These are phyloP conservation scores for Pueraria montana DNA, from an alignment of 306 rosid species.

Conservation along the genomic window DNA sequence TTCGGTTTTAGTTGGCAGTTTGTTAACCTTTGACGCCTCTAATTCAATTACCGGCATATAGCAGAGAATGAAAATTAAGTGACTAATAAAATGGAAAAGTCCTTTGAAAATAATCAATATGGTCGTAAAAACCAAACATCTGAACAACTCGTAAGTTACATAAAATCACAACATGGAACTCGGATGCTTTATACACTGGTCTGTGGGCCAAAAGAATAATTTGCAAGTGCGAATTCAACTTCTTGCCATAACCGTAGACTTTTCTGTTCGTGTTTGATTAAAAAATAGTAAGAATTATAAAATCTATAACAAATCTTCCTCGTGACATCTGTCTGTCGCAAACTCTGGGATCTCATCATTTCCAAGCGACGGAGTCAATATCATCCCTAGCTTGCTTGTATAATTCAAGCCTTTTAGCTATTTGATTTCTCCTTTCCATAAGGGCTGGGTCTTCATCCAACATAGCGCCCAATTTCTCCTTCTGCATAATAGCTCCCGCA, in stretches of 20 bases:
- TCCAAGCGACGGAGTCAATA: slow-evolving; percentile 96
- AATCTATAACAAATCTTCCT: slow-evolving; percentile 45
- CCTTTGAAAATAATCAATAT: slow-evolving; percentile 17
- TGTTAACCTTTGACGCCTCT: background rate
- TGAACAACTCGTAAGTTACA: slow-evolving; percentile 20
- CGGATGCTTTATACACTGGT: slow-evolving; percentile 35
- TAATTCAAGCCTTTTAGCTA: slow-evolving; percentile 91
- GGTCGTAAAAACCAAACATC: background rate
- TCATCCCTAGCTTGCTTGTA: slow-evolving; percentile 98
- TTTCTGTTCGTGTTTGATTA: slow-evolving; percentile 29
- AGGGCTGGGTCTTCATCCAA: slow-evolving; percentile 96
- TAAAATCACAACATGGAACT: slow-evolving; percentile 48
- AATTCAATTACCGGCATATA: background rate
- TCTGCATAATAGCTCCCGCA: slow-evolving; percentile 64
- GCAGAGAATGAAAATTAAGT: too few relatives aligned
- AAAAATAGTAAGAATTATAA: slow-evolving; percentile 23
- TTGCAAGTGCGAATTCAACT: slow-evolving; percentile 52
- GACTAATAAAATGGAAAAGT: background rate
- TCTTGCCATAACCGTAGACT: slow-evolving; percentile 31
- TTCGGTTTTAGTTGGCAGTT: background rate
- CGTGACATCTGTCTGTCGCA: slow-evolving; percentile 24
- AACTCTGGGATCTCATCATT: slow-evolving; percentile 53
- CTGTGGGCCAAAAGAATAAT: slow-evolving; percentile 51
- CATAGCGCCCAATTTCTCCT: slow-evolving; percentile 89
- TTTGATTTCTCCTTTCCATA: slow-evolving; percentile 81